phyloP scores from a whole-genome alignment of 306 rosid genomes.

The Prunus mongolica region DNA sequence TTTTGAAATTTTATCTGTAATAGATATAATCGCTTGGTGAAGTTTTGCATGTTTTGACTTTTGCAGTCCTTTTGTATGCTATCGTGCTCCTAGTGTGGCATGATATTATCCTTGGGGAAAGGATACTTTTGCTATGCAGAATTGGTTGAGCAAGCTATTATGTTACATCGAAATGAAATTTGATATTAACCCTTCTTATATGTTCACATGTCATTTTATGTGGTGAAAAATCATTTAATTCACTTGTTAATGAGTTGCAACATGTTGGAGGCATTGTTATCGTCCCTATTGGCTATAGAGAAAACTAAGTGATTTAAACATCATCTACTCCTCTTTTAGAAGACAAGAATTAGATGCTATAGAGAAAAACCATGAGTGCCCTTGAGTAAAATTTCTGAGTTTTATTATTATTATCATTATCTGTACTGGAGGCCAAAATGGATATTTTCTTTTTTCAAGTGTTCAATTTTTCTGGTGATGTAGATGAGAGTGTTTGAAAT shows the following conservation, averaged over 20 bases:
- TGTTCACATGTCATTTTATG: neutral
- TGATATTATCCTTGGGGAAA: neutral
- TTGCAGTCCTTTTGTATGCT: neutral
- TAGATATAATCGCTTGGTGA: neutral
- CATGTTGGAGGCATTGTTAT: neutral
- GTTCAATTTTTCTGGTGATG: neutral
- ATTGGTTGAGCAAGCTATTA: neutral
- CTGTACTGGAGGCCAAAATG: neutral
- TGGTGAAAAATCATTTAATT: neutral
- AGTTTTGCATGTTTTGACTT: neutral
- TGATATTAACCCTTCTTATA: neutral
- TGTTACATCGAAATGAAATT: neutral
- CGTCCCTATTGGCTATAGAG: neutral
- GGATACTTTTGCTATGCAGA: neutral
- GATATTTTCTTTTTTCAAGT: too few relatives aligned
- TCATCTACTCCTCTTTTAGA: too few relatives aligned
- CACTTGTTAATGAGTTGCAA: too few relatives aligned
- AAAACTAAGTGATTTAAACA: too few relatives aligned
- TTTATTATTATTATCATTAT: too few relatives aligned
- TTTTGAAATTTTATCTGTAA: neutral
- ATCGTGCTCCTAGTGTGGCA: too few relatives aligned
- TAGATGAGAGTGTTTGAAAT: neutral
- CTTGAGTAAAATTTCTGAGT: too few relatives aligned
- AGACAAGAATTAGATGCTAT: too few relatives aligned
- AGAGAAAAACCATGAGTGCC: too few relatives aligned